Evolutionary conservation across 73 alveolate species (phyloP).

Genomic region (Blepharisma stoltei): DNA sequence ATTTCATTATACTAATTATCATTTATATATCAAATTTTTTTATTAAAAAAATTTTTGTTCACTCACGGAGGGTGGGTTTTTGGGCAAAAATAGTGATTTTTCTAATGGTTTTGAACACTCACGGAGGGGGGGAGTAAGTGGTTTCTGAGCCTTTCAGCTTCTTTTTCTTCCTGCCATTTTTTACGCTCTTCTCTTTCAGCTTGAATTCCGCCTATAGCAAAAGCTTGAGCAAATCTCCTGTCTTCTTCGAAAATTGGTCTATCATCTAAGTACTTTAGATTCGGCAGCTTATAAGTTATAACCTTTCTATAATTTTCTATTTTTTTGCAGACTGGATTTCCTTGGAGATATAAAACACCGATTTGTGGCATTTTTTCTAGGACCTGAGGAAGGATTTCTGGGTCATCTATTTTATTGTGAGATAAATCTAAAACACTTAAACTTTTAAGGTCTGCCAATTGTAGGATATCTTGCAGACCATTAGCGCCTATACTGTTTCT

Average conservation of each 20-base stretch:
- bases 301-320: conserved; percentile 65
- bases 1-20: too few species aligned
- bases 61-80: too few species aligned
- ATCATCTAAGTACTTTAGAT: conserved; percentile 75
- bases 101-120: too few species aligned
- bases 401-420: conserved; percentile 80
- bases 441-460: conserved; percentile 62
- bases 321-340: conserved; percentile 59
- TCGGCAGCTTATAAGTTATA: conserved; percentile 45
- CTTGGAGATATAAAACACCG: conserved; percentile 60
- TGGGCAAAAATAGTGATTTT: too few species aligned
- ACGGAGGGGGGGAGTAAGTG: conserved; percentile 45
- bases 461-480: conserved; percentile 58
- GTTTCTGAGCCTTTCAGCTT: conserved; percentile 79
- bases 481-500: conserved; percentile 83
- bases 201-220: conserved; percentile 92
- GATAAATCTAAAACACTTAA: conserved; percentile 78
- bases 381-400: conserved; percentile 61
- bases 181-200: conserved; percentile 92
- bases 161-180: conserved; percentile 82
- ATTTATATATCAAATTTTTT: too few species aligned
- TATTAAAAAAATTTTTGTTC: too few species aligned
- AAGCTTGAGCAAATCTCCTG: conserved; percentile 95
- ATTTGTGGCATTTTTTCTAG: conserved; percentile 52
- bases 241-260: conserved; percentile 92